A percentile compares a stretch with the other conserved stretches of the same genome.
phyloP scores from a whole-genome alignment of 2,329 filamentous ascomycete species.

The Myotisia sp. region DNA sequence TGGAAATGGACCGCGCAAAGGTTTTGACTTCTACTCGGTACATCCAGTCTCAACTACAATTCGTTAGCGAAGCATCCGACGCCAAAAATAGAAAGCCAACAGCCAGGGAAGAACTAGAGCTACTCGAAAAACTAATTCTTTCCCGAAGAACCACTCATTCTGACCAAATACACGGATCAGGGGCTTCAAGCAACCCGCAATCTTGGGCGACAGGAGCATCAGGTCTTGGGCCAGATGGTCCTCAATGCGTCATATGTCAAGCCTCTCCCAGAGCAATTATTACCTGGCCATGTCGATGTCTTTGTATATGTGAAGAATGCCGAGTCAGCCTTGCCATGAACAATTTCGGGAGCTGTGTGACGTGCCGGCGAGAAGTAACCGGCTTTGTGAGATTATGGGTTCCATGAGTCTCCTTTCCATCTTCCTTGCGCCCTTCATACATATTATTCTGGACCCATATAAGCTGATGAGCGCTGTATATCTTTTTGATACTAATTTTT shows the following conservation, averaged over 20 bases:
- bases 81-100: slow-evolving; percentile 22
- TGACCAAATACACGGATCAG: no score
- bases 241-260: slow-evolving; percentile 89
- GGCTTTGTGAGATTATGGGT: slow-evolving; percentile 89
- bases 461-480: no score
- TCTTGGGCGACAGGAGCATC: slow-evolving; percentile 58
- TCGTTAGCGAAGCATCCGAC: slow-evolving; percentile 8
- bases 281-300: slow-evolving; percentile 89
- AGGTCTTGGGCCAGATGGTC: slow-evolving; percentile 58
- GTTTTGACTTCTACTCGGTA: slow-evolving; percentile 44
- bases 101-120: slow-evolving; percentile 41
- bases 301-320: slow-evolving; percentile 91
- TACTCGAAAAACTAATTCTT: slow-evolving; percentile 48
- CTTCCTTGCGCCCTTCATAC: no score
- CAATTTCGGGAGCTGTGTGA: slow-evolving; percentile 93
- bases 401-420: slow-evolving; percentile 34
- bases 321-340: slow-evolving; percentile 87
- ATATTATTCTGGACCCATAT: no score
- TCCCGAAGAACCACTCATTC: no score
- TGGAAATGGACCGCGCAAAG: slow-evolving; percentile 54
- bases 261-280: slow-evolving; percentile 73
- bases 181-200: slow-evolving; percentile 14
- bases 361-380: slow-evolving; percentile 72
- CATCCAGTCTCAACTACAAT: slow-evolving; percentile 24
- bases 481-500: no score